Evolutionary conservation across 2,329 filamentous ascomycete genomes (phyloP).

Genomic region (Fusarium succisae): DNA sequence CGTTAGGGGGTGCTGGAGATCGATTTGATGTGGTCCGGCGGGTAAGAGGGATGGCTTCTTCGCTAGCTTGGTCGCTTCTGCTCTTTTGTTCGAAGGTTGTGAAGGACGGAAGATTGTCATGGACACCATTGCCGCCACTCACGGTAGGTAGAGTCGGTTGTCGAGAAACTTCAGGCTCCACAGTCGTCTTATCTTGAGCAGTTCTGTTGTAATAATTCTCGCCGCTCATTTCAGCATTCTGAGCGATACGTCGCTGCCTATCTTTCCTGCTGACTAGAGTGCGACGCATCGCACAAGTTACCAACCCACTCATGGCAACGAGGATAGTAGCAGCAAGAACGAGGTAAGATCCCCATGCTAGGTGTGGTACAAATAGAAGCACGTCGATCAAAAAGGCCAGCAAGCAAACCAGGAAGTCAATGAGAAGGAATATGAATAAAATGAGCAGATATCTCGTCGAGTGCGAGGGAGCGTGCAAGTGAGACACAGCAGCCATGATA

Average conservation of each 20-base stretch:
- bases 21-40: conserved; percentile 68
- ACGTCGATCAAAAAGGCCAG: conserved; percentile 94
- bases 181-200: conserved; percentile 60
- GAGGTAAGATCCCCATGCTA: conserved; percentile 94
- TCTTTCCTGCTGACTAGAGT: conserved; percentile 92
- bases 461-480: conserved; percentile 88
- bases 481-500: conserved; percentile 79
- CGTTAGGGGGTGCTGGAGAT: conserved; percentile 58
- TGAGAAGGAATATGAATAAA: conserved; percentile 85
- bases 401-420: conserved; percentile 84
- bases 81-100: conserved; percentile 74
- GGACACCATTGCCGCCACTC: conserved; percentile 62
- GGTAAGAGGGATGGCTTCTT: conserved; percentile 78
- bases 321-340: conserved; percentile 89
- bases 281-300: conserved; percentile 94
- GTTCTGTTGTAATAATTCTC: conserved; percentile 87
- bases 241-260: conserved; percentile 88
- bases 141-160: conserved; percentile 69
- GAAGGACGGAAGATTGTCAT: conserved; percentile 63
- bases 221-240: conserved; percentile 97
- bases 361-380: conserved; percentile 90
- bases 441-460: conserved; percentile 88
- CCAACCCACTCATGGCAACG: conserved; percentile 81
- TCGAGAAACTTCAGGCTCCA: conserved; percentile 52
- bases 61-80: conserved; percentile 68